phyloP scores from a whole-genome alignment of 2,329 filamentous ascomycete species.

The Diaporthe sp. region DNA sequence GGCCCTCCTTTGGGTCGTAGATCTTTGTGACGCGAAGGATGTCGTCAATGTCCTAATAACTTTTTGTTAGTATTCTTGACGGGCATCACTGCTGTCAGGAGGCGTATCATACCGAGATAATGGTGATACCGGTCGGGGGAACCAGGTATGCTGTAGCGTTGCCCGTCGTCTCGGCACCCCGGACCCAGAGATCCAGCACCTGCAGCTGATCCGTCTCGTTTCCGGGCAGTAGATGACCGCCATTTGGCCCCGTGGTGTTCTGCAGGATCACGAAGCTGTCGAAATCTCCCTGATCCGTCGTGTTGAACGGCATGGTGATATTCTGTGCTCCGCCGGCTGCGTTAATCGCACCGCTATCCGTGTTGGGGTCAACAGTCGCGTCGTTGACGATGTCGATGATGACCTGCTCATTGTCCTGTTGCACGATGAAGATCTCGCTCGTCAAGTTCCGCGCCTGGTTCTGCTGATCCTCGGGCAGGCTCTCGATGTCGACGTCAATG shows the following conservation, averaged over 20 bases:
- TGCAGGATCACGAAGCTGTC: slow-evolving; percentile 77
- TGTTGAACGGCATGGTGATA: slow-evolving; percentile 74
- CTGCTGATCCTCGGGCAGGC: slow-evolving; percentile 71
- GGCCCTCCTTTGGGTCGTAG: slow-evolving; percentile 79
- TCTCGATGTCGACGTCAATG: slow-evolving; percentile 72
- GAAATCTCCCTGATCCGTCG: slow-evolving; percentile 79
- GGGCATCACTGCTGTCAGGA: slow-evolving; percentile 53
- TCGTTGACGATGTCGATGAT: slow-evolving; percentile 69
- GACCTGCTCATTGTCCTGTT: slow-evolving; percentile 76
- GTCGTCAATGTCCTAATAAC: background rate
- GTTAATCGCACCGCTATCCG: slow-evolving; percentile 65
- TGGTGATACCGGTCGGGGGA: slow-evolving; percentile 76
- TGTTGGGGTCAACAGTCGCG: slow-evolving; percentile 63
- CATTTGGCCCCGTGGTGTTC: slow-evolving; percentile 65
- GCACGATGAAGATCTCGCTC: slow-evolving; percentile 80
- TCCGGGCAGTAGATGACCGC: slow-evolving; percentile 69
- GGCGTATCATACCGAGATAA: slow-evolving; percentile 86
- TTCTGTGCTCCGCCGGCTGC: slow-evolving; percentile 73
- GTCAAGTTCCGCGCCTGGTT: slow-evolving; percentile 82
- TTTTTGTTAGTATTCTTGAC: background rate
- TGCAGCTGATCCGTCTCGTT: slow-evolving; percentile 77
- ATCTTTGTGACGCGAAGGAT: slow-evolving; percentile 75
- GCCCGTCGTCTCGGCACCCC: slow-evolving; percentile 71
- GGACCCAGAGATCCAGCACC: slow-evolving; percentile 76
- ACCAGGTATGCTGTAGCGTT: slow-evolving; percentile 85